phyloP scores from a whole-genome alignment of 2,329 filamentous ascomycete species.

The Trichoderma semiorbis region DNA sequence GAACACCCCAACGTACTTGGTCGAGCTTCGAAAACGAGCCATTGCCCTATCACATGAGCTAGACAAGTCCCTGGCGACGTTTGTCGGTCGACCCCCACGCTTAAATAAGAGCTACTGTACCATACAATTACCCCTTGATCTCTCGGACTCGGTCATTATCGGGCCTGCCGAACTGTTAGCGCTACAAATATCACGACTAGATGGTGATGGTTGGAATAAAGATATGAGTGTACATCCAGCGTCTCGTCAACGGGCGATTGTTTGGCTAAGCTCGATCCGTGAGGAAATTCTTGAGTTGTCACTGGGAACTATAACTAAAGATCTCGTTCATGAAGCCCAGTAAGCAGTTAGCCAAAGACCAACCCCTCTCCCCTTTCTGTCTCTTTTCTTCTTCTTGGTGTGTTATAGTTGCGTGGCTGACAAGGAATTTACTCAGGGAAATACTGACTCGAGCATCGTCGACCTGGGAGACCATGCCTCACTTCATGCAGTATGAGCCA shows the following conservation, averaged over 20 bases:
- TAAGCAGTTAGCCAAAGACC: neutral
- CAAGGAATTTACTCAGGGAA: neutral
- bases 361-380: neutral
- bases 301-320: neutral
- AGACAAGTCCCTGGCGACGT: neutral
- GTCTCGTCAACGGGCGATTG: neutral
- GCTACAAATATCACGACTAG: neutral
- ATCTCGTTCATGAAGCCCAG: neutral
- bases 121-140: neutral
- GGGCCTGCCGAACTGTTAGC: neutral
- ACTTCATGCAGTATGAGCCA: neutral
- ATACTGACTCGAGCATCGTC: neutral
- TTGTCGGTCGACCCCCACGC: neutral
- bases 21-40: neutral
- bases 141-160: neutral
- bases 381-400: neutral
- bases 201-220: neutral
- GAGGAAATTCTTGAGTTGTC: neutral
- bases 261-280: conserved; percentile 1
- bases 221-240: neutral
- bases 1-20: neutral
- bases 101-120: neutral
- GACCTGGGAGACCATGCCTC: neutral
- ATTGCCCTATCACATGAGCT: neutral
- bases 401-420: neutral